Base-by-base conservation (phyloP, 2,329 filamentous ascomycete species). In the Macrophomina pseudophaseolina region DNA sequence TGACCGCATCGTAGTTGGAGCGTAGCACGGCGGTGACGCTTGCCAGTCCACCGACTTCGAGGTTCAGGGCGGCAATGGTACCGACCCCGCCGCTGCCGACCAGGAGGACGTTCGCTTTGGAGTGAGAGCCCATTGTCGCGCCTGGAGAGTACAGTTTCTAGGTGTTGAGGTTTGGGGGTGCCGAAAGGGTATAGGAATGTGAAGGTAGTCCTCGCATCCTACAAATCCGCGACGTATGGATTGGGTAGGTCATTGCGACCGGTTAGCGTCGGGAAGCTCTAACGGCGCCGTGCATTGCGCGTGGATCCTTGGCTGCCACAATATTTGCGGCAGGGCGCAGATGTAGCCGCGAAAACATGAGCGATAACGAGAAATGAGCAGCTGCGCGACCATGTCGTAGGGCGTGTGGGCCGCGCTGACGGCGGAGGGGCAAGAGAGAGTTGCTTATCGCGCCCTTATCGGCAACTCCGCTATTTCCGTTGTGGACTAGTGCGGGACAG, bases 1-100 rank as follows among this genome's bases (percentile, higher is more conserved):
- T 70, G 9, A 86, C 86, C 0, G 74, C 75, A 0, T 78, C 74
- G 73, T 82, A 88, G 70, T 88, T 89, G 0, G 86, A 88, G 18
- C 87, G 80, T 44, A 87, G 75, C 0, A 88, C 82, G 0, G 82
- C 77, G 0, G 86, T 87, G 3, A 88, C 85, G 8, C 71, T 76
- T n/a, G 85, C 84, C 23, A 78, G 75, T 7, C 80, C 81, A 5
- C 84, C 84, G 5, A 75, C 72, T 71, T 88, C 83, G 18, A 89
- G 79, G 32, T 83, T 83, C 51, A 86, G 82, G 5, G 85, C 85
- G 3, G 84, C 83, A 71, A 88, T 85, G 0, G 85, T 83, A 30
- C 86, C 86, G 1, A 88, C 82, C 6, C 84, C 85, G 8, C 87
- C 87, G 9, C 80, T 79, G 23, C 87, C 86, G 14, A 88, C 75